A percentile compares a stretch with the other conserved stretches of the same genome.
Evolutionary conservation across 2,329 filamentous ascomycete genomes (phyloP).

Genomic region (Xylaria sp.): DNA sequence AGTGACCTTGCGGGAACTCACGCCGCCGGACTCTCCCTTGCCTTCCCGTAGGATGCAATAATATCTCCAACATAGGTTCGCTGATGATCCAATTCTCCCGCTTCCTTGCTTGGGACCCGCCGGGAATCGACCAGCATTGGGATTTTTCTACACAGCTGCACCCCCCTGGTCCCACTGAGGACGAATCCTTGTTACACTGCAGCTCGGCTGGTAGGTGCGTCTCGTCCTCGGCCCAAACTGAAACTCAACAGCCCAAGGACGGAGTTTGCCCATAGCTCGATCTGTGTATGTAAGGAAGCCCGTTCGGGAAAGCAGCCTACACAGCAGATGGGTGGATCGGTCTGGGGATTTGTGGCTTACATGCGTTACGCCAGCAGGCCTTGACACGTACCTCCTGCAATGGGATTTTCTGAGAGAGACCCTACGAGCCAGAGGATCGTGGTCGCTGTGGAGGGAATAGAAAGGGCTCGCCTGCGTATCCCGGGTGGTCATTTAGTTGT

Average conservation of each 20-base stretch:
- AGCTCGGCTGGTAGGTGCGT: constrained; percentile 23
- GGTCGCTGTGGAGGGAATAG: neutral
- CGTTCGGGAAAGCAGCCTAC: neutral
- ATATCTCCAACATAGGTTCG: constrained; percentile 11
- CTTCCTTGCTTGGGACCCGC: constrained; percentile 15
- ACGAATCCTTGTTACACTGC: constrained; percentile 29
- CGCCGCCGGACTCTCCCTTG: constrained; percentile 14
- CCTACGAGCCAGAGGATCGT: neutral
- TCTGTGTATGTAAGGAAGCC: neutral
- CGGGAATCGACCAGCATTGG: constrained; percentile 22
- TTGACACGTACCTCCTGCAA: neutral
- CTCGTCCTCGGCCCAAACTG: constrained; percentile 10
- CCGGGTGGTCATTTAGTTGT: neutral
- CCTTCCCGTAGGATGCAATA: constrained; percentile 25
- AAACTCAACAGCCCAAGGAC: neutral
- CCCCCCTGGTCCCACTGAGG: constrained; percentile 26
- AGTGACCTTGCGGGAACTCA: constrained; percentile 1
- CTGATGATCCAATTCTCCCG: constrained; percentile 23
- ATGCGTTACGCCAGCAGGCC: too few relatives aligned
- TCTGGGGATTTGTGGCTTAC: neutral
- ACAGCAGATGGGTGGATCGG: neutral
- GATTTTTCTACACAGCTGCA: constrained; percentile 13
- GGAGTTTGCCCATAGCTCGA: constrained; percentile 6
- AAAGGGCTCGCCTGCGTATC: neutral
- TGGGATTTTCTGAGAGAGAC: neutral